These are phyloP conservation scores for Stachybotrys chlorohalonatus DNA, from an alignment of 2,329 filamentous ascomycete species.

Conservation along the genomic window DNA sequence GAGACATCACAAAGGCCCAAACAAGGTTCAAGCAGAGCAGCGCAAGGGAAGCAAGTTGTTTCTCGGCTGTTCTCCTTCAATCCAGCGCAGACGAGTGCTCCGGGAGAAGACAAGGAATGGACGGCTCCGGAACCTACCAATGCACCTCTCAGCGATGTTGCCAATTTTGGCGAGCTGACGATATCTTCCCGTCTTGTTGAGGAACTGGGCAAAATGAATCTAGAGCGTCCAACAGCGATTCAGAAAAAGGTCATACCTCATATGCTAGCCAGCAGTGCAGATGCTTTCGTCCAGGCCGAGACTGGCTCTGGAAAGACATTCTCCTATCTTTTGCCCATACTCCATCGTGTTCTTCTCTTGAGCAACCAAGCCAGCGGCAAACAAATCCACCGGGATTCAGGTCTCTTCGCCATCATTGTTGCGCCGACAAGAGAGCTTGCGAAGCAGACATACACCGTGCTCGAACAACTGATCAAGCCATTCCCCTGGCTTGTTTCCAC, in stretches of 20 bases:
- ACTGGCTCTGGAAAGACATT: slow-evolving; percentile 97
- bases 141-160: slow-evolving; percentile 76
- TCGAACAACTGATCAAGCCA: slow-evolving; percentile 79
- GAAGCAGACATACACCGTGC: slow-evolving; percentile 82
- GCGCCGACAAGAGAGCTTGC: slow-evolving; percentile 90
- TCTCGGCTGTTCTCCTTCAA: slow-evolving; percentile 93
- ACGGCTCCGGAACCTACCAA: slow-evolving; percentile 69
- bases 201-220: slow-evolving; percentile 76
- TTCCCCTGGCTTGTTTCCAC: slow-evolving; percentile 92
- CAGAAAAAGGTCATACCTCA: slow-evolving; percentile 83
- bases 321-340: slow-evolving; percentile 87
- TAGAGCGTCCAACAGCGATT: slow-evolving; percentile 89
- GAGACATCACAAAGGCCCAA: slow-evolving; percentile 1
- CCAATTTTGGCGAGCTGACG: slow-evolving; percentile 79
- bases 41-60: slow-evolving; percentile 50
- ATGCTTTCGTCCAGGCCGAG: slow-evolving; percentile 94
- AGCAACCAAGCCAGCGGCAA: slow-evolving; percentile 45
- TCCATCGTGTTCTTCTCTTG: slow-evolving; percentile 77
- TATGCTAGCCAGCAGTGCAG: slow-evolving; percentile 68
- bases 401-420: slow-evolving; percentile 87
- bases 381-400: slow-evolving; percentile 71
- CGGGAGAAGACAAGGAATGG: slow-evolving; percentile 42
- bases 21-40: slow-evolving; percentile 10
- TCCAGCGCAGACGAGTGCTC: slow-evolving; percentile 58
- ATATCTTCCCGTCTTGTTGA: slow-evolving; percentile 71